A percentile compares a stretch with the other conserved stretches of the same genome.
Evolutionary conservation across 495 filamentous ascomycete genomes (phyloP).

Genomic region (Penicillium silybi): DNA sequence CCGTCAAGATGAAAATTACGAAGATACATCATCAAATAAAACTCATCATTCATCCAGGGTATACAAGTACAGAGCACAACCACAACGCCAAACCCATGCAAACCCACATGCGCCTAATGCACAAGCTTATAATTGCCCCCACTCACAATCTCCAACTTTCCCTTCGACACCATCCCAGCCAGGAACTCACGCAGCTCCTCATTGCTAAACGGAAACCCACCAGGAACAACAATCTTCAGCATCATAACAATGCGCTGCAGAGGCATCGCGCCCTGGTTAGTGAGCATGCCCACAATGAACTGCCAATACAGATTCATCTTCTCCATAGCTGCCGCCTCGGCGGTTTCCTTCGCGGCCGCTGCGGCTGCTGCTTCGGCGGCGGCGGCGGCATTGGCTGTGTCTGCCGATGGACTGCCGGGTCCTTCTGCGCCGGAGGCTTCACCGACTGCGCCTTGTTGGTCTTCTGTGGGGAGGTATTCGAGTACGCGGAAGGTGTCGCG

Average conservation of each 20-base stretch:
- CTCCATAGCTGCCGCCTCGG: conserved; percentile 57
- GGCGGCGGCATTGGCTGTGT: conserved; percentile 34
- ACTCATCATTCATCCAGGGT: conserved; percentile 1
- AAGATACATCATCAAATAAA: not conserved
- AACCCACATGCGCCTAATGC: conserved; percentile 15
- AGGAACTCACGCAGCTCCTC: conserved; percentile 72
- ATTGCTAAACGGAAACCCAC: conserved; percentile 82
- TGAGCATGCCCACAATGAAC: conserved; percentile 93
- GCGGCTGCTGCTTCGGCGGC: conserved; percentile 52
- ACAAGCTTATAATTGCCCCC: conserved; percentile 68
- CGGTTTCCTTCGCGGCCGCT: conserved; percentile 41
- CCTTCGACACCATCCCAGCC: conserved; percentile 64
- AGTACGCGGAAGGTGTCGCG: conserved; percentile 59
- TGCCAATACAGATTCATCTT: conserved; percentile 83
- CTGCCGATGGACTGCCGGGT: conserved; percentile 19
- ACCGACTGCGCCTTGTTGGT: conserved; percentile 20
- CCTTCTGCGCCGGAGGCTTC: not conserved
- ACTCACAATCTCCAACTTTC: conserved; percentile 63
- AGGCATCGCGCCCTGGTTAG: conserved; percentile 79
- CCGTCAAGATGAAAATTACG: too few species aligned
- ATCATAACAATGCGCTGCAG: conserved; percentile 83
- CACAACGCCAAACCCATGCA: not conserved
- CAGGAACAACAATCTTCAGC: conserved; percentile 83
- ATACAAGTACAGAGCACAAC: not conserved
- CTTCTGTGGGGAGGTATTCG: conserved; percentile 54